These are phyloP conservation scores for Cyclostephanos tholiformis DNA, from an alignment of 108 stramenopile species.

Conservation along the genomic window DNA sequence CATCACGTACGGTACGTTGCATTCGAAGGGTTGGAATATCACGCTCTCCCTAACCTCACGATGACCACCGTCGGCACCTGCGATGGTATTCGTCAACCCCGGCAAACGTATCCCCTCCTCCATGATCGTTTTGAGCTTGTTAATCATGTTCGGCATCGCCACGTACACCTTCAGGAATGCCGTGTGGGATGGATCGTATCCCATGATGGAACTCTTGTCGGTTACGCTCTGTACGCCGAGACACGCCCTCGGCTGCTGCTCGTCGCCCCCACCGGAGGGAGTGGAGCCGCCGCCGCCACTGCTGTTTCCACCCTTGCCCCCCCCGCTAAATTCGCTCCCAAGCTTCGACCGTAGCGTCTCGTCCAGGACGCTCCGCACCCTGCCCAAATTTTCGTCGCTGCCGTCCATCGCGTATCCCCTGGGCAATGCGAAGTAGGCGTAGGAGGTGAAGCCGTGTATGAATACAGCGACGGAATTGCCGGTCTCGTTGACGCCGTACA, in stretches of 20 bases:
- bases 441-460: slow-evolving; percentile 97
- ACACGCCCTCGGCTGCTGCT: slow-evolving; percentile 39
- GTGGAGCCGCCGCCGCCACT: slow-evolving; percentile 6
- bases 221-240: slow-evolving; percentile 67
- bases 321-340: slow-evolving; percentile 36
- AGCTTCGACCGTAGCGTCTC: slow-evolving; percentile 38
- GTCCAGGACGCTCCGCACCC: slow-evolving; percentile 50
- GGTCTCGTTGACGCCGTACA: slow-evolving; percentile 92
- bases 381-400: slow-evolving; percentile 51
- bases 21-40: slow-evolving; percentile 85
- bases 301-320: slow-evolving; percentile 11
- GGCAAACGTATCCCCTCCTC: slow-evolving; percentile 90
- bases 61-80: slow-evolving; percentile 1
- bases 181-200: slow-evolving; percentile 81
- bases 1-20: slow-evolving; percentile 98
- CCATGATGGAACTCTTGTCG: slow-evolving; percentile 83
- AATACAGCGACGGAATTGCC: slow-evolving; percentile 92
- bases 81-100: slow-evolving; percentile 57
- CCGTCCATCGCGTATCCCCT: slow-evolving; percentile 56
- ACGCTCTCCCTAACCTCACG: slow-evolving; percentile 30
- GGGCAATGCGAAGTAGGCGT: slow-evolving; percentile 89
- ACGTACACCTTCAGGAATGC: slow-evolving; percentile 88
- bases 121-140: slow-evolving; percentile 89
- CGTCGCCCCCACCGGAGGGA: neutral
- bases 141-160: slow-evolving; percentile 92